phyloP scores from a whole-genome alignment of 129 eudicot genomes.

The Deinandra increscens region DNA sequence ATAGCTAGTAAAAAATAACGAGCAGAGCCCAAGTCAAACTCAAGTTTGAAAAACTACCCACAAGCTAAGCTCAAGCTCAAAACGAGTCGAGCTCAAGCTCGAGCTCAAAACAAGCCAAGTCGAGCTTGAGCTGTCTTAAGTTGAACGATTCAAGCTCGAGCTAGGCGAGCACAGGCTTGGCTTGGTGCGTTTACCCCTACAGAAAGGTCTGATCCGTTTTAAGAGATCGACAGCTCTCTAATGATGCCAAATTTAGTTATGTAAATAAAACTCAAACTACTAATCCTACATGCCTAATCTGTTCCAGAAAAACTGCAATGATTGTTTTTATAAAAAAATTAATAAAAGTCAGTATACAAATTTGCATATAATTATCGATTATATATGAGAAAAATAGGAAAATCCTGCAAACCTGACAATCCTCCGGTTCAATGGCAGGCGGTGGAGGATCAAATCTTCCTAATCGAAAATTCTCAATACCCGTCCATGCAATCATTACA shows the following conservation, averaged over 20 bases:
- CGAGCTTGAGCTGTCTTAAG: too few relatives aligned
- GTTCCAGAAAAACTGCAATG: not conserved
- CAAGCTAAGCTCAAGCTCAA: too few relatives aligned
- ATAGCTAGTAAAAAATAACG: too few relatives aligned
- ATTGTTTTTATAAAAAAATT: not conserved
- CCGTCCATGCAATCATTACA: constrained; percentile 98
- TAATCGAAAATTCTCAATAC: constrained; percentile 80
- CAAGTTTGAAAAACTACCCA: too few relatives aligned
- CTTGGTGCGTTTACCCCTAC: too few relatives aligned
- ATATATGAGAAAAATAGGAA: not conserved
- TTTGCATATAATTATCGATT: constrained; percentile 1
- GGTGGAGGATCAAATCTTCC: constrained; percentile 99
- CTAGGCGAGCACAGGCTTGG: too few relatives aligned
- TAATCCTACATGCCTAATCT: not conserved
- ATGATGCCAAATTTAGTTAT: not conserved
- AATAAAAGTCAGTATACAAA: not conserved
- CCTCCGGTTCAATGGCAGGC: constrained; percentile 74
- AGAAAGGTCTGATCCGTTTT: not conserved
- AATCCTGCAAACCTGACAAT: constrained; percentile 50
- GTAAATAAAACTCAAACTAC: not conserved
- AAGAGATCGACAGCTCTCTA: not conserved
- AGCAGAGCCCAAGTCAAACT: too few relatives aligned
- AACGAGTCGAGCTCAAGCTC: too few relatives aligned
- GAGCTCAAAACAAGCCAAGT: too few relatives aligned
- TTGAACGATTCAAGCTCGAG: too few relatives aligned